Evolutionary conservation across 106 monocot species (phyloP), one percentile per base, ranked within the genome.

Genomic region (Dendrobium officinale): DNA sequence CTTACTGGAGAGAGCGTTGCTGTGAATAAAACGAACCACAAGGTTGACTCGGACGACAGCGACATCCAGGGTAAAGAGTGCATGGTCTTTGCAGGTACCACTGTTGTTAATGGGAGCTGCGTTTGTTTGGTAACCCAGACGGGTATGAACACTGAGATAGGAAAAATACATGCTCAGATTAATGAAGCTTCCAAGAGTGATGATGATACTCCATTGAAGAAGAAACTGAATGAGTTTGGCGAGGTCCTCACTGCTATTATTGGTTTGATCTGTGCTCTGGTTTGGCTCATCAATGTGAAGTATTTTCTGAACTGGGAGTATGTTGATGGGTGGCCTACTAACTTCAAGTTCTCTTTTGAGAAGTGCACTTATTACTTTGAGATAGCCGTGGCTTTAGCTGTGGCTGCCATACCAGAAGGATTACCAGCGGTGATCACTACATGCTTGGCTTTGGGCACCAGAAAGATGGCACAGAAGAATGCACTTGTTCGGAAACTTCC

Each of bases 71-170:
- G 87, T 2, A 95, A 95, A 66, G 90, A 85, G 26, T 95, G 92
- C 64, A 95, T 95, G 95, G 85, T 91, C 1, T 95, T 95, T 72
- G 81, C 92, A 0, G 95, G 95, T 1, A 95, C 95, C 3, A 92
- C 90, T 20, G 83, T 95, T 15, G 95, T 95, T 20, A 95, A 95
- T 55, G 95, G 95, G 37, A 87, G 84, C 58, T 92, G 90, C 20
- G 78, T 90, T 9, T 92, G 95, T 26, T 74, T 90, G 27, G 90
- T 90, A 16, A 81, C 82, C 10, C 73, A 82, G 49, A 87, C 80
- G 16, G 90, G 87, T 18, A 90, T 90, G 90, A 81, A 78, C 67
- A 90, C 90, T 0, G 90, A 90, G 73, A 79, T 83, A 51, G 83
- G 79, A 6, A 86, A 83, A 40, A 83, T 83, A 22, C 86, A 83